Evolutionary conservation across 768 basidiomycete species (phyloP).

Genomic region (Panaeolus papilionaceus): DNA sequence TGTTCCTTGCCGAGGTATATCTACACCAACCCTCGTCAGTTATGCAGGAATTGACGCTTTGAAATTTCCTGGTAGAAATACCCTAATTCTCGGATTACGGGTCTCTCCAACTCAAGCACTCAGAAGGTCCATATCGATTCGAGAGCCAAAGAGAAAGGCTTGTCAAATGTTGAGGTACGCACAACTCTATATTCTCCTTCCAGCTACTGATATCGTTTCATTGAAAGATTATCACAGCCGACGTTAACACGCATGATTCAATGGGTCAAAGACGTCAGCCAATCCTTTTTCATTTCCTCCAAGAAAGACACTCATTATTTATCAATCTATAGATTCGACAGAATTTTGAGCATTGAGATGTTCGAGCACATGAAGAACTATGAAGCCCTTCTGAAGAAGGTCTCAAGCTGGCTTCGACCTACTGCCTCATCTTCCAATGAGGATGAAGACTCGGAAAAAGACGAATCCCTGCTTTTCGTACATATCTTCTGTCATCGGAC

Average conservation of each 20-base stretch:
- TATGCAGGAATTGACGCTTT: background rate
- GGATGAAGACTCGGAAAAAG: conserved; percentile 23
- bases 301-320: background rate
- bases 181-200: background rate
- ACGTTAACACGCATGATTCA: conserved; percentile 68
- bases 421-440: conserved; percentile 20
- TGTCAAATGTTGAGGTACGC: conserved; percentile 58
- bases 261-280: conserved; percentile 48
- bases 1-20: conserved; percentile 65
- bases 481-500: conserved; percentile 74
- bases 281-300: background rate
- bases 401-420: conserved; percentile 69
- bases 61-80: conserved; percentile 54
- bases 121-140: conserved; percentile 71
- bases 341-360: conserved; percentile 78
- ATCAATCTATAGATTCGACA: conserved; percentile 58
- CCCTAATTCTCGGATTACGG: conserved; percentile 64
- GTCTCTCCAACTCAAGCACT: conserved; percentile 71
- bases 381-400: conserved; percentile 61
- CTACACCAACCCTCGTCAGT: background rate
- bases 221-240: conserved; percentile 65
- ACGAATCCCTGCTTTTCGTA: conserved; percentile 64
- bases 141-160: conserved; percentile 51
- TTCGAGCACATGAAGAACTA: conserved; percentile 85
- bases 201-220: background rate